Conservation (phyloP, 306 rosid species). For the Hippophae rhamnoides region DNA sequence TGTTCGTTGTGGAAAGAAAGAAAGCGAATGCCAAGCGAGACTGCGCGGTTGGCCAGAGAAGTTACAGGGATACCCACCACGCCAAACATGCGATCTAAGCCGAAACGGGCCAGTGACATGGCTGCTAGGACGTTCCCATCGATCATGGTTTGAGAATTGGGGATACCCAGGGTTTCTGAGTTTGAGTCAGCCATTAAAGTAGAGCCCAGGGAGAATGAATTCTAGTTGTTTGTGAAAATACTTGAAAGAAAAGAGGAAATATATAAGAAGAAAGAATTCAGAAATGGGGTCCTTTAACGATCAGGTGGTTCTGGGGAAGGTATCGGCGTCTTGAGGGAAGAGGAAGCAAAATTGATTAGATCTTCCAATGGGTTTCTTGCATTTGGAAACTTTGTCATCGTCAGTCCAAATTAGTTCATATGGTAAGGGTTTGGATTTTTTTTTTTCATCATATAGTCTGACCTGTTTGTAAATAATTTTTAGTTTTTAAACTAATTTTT, state of each 20-base stretch:
- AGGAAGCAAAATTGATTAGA: too few relatives aligned
- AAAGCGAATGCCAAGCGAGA: slow-evolving; percentile 68
- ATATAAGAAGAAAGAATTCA: not conserved
- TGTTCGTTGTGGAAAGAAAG: slow-evolving; percentile 91
- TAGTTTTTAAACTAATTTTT: too few relatives aligned
- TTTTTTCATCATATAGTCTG: too few relatives aligned
- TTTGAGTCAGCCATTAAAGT: slow-evolving; percentile 21
- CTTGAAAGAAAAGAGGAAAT: not conserved
- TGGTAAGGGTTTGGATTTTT: too few relatives aligned
- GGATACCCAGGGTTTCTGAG: not conserved
- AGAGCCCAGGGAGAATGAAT: not conserved
- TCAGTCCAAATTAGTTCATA: too few relatives aligned
- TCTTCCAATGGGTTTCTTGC: too few relatives aligned
- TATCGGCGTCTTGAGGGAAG: too few relatives aligned
- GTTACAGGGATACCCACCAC: slow-evolving; percentile 96
- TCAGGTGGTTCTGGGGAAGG: too few relatives aligned
- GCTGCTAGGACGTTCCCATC: slow-evolving; percentile 72
- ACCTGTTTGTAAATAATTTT: too few relatives aligned
- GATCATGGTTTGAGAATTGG: slow-evolving; percentile 7
- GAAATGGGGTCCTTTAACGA: too few relatives aligned
- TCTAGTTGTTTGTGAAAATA: not conserved
- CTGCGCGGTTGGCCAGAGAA: slow-evolving; percentile 79
- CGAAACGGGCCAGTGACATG: slow-evolving; percentile 47
- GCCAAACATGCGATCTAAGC: slow-evolving; percentile 81
- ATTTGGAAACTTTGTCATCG: too few relatives aligned